These are phyloP conservation scores for Blastobotrys robertii DNA, from an alignment of 805 yeast species.

Conservation along the genomic window DNA sequence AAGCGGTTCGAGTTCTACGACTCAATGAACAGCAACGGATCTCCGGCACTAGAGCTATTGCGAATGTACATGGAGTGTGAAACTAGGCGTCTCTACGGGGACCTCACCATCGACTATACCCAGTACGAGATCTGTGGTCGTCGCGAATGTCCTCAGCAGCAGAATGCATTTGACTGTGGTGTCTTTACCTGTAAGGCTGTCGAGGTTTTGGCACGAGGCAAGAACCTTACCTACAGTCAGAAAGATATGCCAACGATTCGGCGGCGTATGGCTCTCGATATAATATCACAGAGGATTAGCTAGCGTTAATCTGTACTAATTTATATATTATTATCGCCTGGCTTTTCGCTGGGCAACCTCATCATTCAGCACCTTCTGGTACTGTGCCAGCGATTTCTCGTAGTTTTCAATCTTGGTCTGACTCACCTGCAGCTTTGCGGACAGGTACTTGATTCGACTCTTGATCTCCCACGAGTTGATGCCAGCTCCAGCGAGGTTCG, in stretches of 20 bases:
- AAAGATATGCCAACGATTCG: constrained; percentile 62
- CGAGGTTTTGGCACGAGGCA: constrained; percentile 44
- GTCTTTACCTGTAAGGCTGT: constrained; percentile 81
- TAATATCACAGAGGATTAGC: constrained; percentile 17
- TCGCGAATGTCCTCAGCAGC: constrained; percentile 66
- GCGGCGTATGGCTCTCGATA: constrained; percentile 57
- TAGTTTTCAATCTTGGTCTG: constrained; percentile 41
- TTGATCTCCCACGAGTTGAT: constrained; percentile 43
- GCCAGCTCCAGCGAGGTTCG: constrained; percentile 30
- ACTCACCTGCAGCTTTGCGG: constrained; percentile 54
- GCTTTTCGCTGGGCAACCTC: background rate
- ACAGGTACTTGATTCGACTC: constrained; percentile 55
- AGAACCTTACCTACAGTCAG: constrained; percentile 47
- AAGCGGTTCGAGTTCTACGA: constrained; percentile 64
- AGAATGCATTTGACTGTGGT: constrained; percentile 91
- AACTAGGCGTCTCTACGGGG: constrained; percentile 40
- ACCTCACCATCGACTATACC: constrained; percentile 23
- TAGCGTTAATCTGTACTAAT: background rate
- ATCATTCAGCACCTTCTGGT: background rate
- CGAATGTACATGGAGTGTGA: constrained; percentile 60
- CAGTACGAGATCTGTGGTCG: constrained; percentile 12
- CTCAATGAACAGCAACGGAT: constrained; percentile 47
- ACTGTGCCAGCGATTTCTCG: constrained; percentile 29
- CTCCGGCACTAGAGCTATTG: constrained; percentile 37
- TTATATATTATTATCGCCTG: background rate